Conservation (phyloP, 805 yeast species). For the Metschnikowia rubicola region DNA sequence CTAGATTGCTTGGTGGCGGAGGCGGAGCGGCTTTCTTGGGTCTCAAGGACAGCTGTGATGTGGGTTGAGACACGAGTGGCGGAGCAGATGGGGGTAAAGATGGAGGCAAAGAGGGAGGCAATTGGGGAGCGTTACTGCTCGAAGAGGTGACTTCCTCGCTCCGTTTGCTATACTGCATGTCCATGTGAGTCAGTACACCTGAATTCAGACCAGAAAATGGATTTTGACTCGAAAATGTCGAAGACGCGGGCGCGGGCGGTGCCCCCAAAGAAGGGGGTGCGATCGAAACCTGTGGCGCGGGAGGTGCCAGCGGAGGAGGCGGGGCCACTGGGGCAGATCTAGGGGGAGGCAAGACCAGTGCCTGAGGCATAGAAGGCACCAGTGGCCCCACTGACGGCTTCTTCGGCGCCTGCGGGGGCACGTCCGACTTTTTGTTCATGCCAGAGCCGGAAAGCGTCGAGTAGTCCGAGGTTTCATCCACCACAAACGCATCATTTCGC, state of each 20-base stretch:
- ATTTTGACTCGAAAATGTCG: conserved; percentile 1
- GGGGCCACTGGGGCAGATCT: conserved; percentile 22
- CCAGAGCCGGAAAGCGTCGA: conserved; percentile 7
- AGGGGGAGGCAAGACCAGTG: conserved; percentile 27
- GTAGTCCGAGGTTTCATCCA: conserved; percentile 27
- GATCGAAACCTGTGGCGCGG: conserved; percentile 15
- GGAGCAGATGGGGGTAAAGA: conserved; percentile 14
- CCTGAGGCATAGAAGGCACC: conserved; percentile 46
- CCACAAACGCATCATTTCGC: conserved; percentile 45
- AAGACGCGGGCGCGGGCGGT: not conserved
- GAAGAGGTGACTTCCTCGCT: conserved; percentile 1
- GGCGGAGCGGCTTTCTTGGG: conserved; percentile 29
- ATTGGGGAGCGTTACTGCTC: not conserved
- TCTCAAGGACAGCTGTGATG: conserved; percentile 16
- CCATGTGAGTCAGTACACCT: not conserved
- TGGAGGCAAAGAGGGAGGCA: not conserved
- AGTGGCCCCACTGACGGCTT: conserved; percentile 3
- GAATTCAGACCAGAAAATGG: not conserved
- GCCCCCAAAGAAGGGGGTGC: conserved; percentile 5
- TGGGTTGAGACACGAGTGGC: conserved; percentile 10
- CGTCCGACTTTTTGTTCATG: conserved; percentile 12
- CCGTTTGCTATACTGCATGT: not conserved
- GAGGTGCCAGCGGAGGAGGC: conserved; percentile 20
- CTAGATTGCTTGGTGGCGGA: conserved; percentile 27
- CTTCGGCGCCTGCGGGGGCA: conserved; percentile 11